Base-by-base conservation (phyloP, 495 filamentous ascomycete genomes). In the Acidomyces sp. region DNA sequence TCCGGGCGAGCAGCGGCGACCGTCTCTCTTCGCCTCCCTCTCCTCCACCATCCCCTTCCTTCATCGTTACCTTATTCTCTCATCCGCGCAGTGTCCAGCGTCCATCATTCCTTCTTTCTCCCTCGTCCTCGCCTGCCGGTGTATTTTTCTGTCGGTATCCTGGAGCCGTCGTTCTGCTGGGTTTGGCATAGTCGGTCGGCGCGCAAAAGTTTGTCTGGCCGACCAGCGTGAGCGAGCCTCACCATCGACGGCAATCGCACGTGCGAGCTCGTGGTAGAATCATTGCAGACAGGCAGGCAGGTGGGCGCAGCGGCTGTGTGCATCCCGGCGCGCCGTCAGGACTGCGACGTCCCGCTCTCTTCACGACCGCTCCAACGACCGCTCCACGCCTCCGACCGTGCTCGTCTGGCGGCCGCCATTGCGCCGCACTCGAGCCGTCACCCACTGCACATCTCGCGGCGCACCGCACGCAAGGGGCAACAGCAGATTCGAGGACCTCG, bases 381-480 rank as follows among this genome's bases (percentile, higher is more conserved):
- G n/a, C n/a, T n/a, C n/a, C n/a, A n/a, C n/a, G n/a, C n/a, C n/a
- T n/a, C n/a, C n/a, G n/a, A n/a, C n/a, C n/a, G n/a, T n/a, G n/a
- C n/a, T n/a, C n/a, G n/a, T n/a, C n/a, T n/a, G n/a, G 7, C 26
- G 26, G 7, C 26, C 26, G 26, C 26, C 26, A 28, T 7, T 28
- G 13, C 26, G 7, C 7, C 26, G 13, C 7, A 13, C 7, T 28
- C 7, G 7, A 7, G 13, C 13, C 26, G 13, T 7, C 7, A 28
- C 7, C 26, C 7, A 7, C 13, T 28, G 26, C 26, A 7, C 26
- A 7, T 28, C 7, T 13, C 13, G 26, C 26, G 26, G 7, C 26
- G 13, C 26, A 13, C 26, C 39, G 25, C 39, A 20, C 28, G 34
- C 39, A 42, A 42, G 34, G 39, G 24, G 39, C 39, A 31, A n/a